Conservation (phyloP, 768 basidiomycete species). For the Bullera alba region DNA sequence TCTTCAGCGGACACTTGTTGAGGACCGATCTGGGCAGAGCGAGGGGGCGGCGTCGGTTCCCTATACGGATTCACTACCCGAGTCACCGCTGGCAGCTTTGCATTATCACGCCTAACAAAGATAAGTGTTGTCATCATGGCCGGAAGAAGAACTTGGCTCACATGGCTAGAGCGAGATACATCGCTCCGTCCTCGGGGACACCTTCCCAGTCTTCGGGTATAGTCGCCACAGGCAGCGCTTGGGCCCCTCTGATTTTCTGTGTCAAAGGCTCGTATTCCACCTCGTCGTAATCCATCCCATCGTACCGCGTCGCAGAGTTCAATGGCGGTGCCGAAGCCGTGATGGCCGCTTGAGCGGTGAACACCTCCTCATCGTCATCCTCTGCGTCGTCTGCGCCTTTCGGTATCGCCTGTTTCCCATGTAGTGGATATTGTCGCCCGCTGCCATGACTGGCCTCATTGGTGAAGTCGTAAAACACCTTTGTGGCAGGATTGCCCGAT, state of each 20-base stretch:
- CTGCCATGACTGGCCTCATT: not conserved
- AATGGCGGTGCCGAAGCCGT: too few relatives aligned
- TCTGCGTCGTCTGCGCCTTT: not conserved
- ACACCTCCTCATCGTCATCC: too few relatives aligned
- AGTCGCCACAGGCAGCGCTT: constrained; percentile 44
- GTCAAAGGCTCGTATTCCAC: not conserved
- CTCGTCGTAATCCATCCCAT: constrained; percentile 2
- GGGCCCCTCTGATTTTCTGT: constrained; percentile 15
- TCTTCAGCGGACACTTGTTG: not conserved
- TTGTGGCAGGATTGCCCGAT: not conserved
- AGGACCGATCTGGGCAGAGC: not conserved
- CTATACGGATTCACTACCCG: constrained; percentile 13
- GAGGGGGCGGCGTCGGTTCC: not conserved
- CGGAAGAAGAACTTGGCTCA: not conserved
- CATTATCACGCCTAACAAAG: constrained; percentile 12
- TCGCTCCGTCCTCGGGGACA: constrained; percentile 40
- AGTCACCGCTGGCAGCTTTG: constrained; percentile 19
- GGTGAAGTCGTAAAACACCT: not conserved
- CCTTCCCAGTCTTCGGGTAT: constrained; percentile 42
- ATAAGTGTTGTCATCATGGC: not conserved
- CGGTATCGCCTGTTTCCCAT: not conserved
- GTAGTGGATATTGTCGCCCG: not conserved
- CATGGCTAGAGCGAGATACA: constrained; percentile 38
- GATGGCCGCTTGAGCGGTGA: too few relatives aligned
- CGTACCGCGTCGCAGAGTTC: too few relatives aligned